A percentile compares a stretch with the other conserved stretches of the same genome.
Evolutionary conservation across 495 filamentous ascomycete species (phyloP).

Genomic region (Physcia stellaris): DNA sequence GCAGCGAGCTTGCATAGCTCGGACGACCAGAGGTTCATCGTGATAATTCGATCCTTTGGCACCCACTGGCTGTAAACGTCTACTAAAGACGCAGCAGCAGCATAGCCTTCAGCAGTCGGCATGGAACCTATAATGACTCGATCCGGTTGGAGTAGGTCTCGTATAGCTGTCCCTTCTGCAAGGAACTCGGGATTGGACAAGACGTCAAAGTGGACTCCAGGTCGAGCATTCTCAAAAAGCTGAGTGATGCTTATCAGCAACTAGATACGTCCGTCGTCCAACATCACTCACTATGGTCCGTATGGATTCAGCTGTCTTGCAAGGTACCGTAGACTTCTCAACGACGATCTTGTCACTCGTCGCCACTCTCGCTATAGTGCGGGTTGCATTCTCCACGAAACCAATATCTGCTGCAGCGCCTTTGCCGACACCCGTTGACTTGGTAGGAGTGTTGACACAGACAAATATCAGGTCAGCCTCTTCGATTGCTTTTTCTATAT

Average conservation of each 20-base stretch:
- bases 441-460: slow-evolving; percentile 73
- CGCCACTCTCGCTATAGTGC: slow-evolving; percentile 52
- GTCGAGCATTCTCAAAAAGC: slow-evolving; percentile 36
- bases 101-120: slow-evolving; percentile 37
- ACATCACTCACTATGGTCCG: slow-evolving; percentile 42
- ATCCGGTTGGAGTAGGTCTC: slow-evolving; percentile 58
- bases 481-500: slow-evolving; percentile 43
- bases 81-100: slow-evolving; percentile 48
- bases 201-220: slow-evolving; percentile 54
- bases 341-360: slow-evolving; percentile 59
- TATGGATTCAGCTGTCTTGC: slow-evolving; percentile 58
- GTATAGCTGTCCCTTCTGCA: slow-evolving; percentile 63
- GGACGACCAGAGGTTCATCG: slow-evolving; percentile 65
- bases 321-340: slow-evolving; percentile 77
- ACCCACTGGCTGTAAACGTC: slow-evolving; percentile 64
- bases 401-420: slow-evolving; percentile 61
- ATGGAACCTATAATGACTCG: slow-evolving; percentile 66
- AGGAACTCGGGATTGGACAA: slow-evolving; percentile 79
- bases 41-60: slow-evolving; percentile 47
- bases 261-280: background rate
- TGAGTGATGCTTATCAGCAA: no score
- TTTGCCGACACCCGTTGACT: slow-evolving; percentile 52
- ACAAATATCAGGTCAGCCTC: slow-evolving; percentile 67
- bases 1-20: slow-evolving; percentile 71
- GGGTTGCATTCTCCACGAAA: slow-evolving; percentile 55